These are phyloP conservation scores for Lactuca sativa DNA, from an alignment of 129 eudicot species.

Conservation along the genomic window DNA sequence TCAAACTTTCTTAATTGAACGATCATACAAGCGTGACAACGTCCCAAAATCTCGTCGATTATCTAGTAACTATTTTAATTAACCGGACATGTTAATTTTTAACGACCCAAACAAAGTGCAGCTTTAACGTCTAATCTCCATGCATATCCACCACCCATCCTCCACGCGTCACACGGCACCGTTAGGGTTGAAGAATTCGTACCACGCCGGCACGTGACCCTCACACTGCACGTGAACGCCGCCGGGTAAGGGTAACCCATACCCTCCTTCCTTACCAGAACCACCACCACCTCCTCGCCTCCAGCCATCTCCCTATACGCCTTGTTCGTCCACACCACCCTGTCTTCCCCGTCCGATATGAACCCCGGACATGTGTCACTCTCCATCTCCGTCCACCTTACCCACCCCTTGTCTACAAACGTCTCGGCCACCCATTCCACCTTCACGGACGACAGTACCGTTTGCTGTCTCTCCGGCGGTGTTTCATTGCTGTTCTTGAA, in stretches of 20 bases:
- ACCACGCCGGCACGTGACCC: slow-evolving; percentile 46
- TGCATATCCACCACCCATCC: slow-evolving; percentile 70
- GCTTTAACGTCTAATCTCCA: slow-evolving; percentile 66
- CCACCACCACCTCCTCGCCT: slow-evolving; percentile 34
- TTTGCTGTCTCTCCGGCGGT: not conserved
- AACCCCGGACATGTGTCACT: slow-evolving; percentile 80
- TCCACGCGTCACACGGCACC: slow-evolving; percentile 74
- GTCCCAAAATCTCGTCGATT: not conserved
- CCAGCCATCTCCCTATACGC: slow-evolving; percentile 57
- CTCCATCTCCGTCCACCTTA: slow-evolving; percentile 47
- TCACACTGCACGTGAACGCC: slow-evolving; percentile 72
- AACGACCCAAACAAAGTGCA: slow-evolving; percentile 61
- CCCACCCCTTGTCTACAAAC: slow-evolving; percentile 34
- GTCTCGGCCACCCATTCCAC: slow-evolving; percentile 60
- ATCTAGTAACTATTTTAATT: not conserved
- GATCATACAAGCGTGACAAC: not conserved
- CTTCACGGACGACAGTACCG: slow-evolving; percentile 41
- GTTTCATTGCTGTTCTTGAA: slow-evolving; percentile 23
- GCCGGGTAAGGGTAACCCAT: slow-evolving; percentile 27
- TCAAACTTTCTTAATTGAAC: not conserved
- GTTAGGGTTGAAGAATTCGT: slow-evolving; percentile 18
- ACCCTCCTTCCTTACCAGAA: slow-evolving; percentile 41
- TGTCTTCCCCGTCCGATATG: slow-evolving; percentile 48
- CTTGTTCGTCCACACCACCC: slow-evolving; percentile 57
- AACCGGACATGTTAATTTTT: not conserved